Evolutionary conservation across 169 alveolate species (phyloP), one percentile per base, ranked within the genome.

Genomic region (Plasmodium falciparum): DNA sequence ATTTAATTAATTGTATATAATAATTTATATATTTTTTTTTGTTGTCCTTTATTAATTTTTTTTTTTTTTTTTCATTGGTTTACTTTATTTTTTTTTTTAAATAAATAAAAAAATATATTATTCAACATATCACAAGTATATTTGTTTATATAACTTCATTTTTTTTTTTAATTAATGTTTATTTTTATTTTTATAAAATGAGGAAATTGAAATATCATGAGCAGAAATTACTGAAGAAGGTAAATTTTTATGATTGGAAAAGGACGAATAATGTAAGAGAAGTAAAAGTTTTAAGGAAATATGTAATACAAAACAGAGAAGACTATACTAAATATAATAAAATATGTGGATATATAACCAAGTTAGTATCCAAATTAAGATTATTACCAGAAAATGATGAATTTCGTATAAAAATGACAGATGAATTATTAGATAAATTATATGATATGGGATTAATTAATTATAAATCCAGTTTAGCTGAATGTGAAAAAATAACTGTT

Each of bases 161-260:
- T 50, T 33, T 33, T 33, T 33, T 33, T 33, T 33, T 33, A 4
- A 33, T 33, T 33, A 33, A 33, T 33, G 8, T 33, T 33, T 33
- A 33, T 33, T 33, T 33, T 43, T 33, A 15, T 20, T 24, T 22
- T 17, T 52, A 0, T 17, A 83, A 88, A 88, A 99, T 99, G 99
- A 96, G 99, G 94, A 96, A 98, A 93, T 96, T 99, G 72, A 99
- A 98, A 93, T 96, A 94, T 93, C 99, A 99, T 73, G 99, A 99
- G 96, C 98, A 98, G 92, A 99, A 98, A 92, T 93, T 99, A 47
- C 93, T 98, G 66, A 98, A 98, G 95, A 97, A 98, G 94, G 98
- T 97, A 29, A 98, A 99, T 94, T 96, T 98, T 47, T 97, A 95
- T 89, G 98, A 97, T 88, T 99, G 99, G 99, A 99, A 98, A 90